Evolutionary conservation across 352 stramenopile genomes (phyloP).

Genomic region (Phytophthora pisi): DNA sequence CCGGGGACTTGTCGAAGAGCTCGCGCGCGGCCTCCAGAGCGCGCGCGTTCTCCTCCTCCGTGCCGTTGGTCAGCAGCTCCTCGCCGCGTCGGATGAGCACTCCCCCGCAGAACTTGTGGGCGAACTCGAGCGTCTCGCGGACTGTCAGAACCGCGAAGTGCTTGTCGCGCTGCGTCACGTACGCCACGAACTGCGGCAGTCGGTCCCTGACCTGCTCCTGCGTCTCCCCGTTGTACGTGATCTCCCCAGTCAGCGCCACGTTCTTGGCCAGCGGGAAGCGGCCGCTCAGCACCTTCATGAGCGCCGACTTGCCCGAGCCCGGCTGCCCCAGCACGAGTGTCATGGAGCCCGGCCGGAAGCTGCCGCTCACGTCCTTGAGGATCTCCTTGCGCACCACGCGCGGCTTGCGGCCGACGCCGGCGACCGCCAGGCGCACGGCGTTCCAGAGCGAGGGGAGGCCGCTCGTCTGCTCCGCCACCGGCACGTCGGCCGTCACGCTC

Average conservation of each 20-base stretch:
- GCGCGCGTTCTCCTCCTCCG: conserved; percentile 40
- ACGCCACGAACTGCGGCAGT: conserved; percentile 43
- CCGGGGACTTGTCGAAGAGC: conserved; percentile 35
- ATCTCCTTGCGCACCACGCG: conserved; percentile 37
- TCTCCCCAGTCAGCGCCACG: conserved; percentile 29
- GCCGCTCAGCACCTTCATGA: conserved; percentile 47
- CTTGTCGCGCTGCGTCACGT: conserved; percentile 43
- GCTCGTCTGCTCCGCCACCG: conserved; percentile 20
- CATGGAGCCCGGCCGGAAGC: conserved; percentile 41
- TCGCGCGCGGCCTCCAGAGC: conserved; percentile 19
- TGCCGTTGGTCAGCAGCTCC: conserved; percentile 32
- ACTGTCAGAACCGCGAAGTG: conserved; percentile 48
- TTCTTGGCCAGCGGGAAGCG: conserved; percentile 38
- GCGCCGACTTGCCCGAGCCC: conserved; percentile 43
- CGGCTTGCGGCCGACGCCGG: conserved; percentile 21
- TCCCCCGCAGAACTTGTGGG: conserved; percentile 42
- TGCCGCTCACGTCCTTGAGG: conserved; percentile 39
- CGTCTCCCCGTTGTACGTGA: conserved; percentile 45
- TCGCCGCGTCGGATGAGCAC: conserved; percentile 24
- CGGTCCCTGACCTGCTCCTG: conserved; percentile 20
- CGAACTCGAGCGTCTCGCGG: conserved; percentile 53
- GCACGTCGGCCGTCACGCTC: conserved; percentile 26
- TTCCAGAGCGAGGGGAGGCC: conserved; percentile 38
- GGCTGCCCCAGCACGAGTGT: conserved; percentile 53
- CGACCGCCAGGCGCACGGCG: conserved; percentile 19